A percentile compares a stretch with the other conserved stretches of the same genome.
These are phyloP conservation scores for Micractinium conductrix DNA, from an alignment of 139 green algal genomes.

Conservation along the genomic window DNA sequence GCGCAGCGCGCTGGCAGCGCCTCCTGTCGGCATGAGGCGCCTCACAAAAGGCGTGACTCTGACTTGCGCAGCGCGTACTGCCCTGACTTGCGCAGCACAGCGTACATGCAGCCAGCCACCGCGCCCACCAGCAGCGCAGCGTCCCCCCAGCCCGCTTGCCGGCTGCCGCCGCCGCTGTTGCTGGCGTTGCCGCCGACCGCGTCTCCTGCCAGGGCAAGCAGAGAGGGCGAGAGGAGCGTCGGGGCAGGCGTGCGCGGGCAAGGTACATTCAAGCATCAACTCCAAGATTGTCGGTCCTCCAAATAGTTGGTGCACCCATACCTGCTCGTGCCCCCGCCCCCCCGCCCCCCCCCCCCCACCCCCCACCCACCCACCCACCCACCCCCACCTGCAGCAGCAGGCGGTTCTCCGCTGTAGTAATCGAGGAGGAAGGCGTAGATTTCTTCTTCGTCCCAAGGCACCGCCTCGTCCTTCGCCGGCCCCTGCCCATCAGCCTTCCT, in stretches of 20 bases:
- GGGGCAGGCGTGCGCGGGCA: too few species aligned
- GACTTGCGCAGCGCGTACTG: conserved; percentile 17
- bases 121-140: background rate
- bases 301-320: too few species aligned
- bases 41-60: background rate
- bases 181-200: background rate
- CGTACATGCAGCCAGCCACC: conserved; percentile 16
- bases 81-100: background rate
- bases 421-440: conserved; percentile 53
- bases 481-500: background rate
- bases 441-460: conserved; percentile 55
- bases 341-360: too few species aligned
- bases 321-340: too few species aligned
- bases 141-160: background rate
- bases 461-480: background rate
- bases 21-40: background rate
- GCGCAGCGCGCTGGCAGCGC: too few species aligned
- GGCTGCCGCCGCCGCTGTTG: background rate
- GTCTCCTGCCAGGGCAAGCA: too few species aligned
- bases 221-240: too few species aligned
- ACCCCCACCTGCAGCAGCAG: background rate
- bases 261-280: too few species aligned
- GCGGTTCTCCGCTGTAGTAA: conserved; percentile 33
- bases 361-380: too few species aligned
- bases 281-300: too few species aligned